Percentiles rank a stretch among this genome's conserved stretches.
phyloP scores from a whole-genome alignment of 768 basidiomycete species.

The Pisolithus sp. region DNA sequence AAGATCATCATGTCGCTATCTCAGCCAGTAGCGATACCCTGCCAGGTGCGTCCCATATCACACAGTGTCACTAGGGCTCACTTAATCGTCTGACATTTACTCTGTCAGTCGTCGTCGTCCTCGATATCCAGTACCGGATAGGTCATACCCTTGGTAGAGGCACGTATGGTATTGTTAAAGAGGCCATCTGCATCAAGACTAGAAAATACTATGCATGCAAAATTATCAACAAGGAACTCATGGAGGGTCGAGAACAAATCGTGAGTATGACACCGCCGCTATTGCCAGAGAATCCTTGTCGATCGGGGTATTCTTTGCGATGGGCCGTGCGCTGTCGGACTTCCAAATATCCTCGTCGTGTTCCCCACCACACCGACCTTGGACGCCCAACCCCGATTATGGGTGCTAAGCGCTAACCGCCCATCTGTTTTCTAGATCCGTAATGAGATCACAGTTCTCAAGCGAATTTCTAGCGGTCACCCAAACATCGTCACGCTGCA shows the following conservation, averaged over 20 bases:
- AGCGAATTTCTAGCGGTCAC: conserved; percentile 87
- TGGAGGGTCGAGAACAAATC: conserved; percentile 98
- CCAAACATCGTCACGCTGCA: conserved; percentile 87
- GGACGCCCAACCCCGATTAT: conserved; percentile 7
- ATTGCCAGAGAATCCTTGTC: not conserved
- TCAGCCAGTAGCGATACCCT: conserved; percentile 36
- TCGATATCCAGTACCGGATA: conserved; percentile 61
- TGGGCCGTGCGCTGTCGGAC: not conserved
- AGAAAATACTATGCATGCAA: conserved; percentile 97
- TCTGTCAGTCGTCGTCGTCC: not conserved
- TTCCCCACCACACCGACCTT: conserved; percentile 3
- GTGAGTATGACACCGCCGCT: conserved; percentile 36
- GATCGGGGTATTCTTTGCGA: no score
- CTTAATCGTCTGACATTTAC: not conserved
- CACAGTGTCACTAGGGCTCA: not conserved
- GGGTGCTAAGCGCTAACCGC: conserved; percentile 11
- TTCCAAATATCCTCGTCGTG: not conserved
- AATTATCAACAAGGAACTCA: conserved; percentile 98
- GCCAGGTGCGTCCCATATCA: conserved; percentile 32
- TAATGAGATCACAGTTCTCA: conserved; percentile 94
- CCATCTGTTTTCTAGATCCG: conserved; percentile 56
- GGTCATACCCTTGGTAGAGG: conserved; percentile 86
- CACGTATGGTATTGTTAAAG: conserved; percentile 92
- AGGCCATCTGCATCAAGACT: conserved; percentile 90
- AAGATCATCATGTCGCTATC: conserved; percentile 21